phyloP scores from a whole-genome alignment of 2,329 filamentous ascomycete genomes.

The Nannizzia gypsea region DNA sequence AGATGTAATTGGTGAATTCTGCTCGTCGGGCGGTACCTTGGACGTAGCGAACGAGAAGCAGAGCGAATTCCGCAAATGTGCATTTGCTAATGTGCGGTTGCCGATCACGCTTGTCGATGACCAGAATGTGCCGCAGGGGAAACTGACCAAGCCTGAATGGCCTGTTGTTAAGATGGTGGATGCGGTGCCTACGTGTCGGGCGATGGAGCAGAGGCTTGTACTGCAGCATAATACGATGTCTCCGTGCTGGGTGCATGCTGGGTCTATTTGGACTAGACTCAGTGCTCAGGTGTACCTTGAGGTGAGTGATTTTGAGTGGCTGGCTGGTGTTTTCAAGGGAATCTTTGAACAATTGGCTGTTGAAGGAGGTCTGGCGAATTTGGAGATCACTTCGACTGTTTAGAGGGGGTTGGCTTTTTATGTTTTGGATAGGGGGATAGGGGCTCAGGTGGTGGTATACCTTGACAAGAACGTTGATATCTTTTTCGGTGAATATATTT shows the following conservation, averaged over 20 bases:
- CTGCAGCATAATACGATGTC: slow-evolving; percentile 60
- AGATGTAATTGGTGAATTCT: slow-evolving; percentile 50
- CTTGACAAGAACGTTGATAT: too few species aligned
- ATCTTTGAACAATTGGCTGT: slow-evolving; percentile 42
- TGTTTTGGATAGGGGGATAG: background rate
- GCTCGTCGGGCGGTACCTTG: slow-evolving; percentile 17
- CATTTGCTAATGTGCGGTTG: slow-evolving; percentile 60
- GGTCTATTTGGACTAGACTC: slow-evolving; percentile 57
- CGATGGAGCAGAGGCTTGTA: slow-evolving; percentile 46
- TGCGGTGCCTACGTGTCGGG: slow-evolving; percentile 39
- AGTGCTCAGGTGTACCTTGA: slow-evolving; percentile 81
- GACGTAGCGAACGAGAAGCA: background rate
- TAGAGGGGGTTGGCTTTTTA: background rate
- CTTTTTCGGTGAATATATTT: too few species aligned
- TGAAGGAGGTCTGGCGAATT: background rate
- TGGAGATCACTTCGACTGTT: background rate
- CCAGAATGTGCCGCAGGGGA: slow-evolving; percentile 1
- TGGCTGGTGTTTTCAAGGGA: slow-evolving; percentile 46
- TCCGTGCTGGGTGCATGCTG: slow-evolving; percentile 49
- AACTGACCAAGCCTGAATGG: slow-evolving; percentile 6
- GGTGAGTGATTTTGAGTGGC: slow-evolving; percentile 62
- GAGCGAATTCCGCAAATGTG: slow-evolving; percentile 47
- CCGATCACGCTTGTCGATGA: slow-evolving; percentile 42
- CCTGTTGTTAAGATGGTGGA: slow-evolving; percentile 31
- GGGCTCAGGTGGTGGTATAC: background rate